phyloP scores from a whole-genome alignment of 2,329 filamentous ascomycete species.

The Xylaria sp. region DNA sequence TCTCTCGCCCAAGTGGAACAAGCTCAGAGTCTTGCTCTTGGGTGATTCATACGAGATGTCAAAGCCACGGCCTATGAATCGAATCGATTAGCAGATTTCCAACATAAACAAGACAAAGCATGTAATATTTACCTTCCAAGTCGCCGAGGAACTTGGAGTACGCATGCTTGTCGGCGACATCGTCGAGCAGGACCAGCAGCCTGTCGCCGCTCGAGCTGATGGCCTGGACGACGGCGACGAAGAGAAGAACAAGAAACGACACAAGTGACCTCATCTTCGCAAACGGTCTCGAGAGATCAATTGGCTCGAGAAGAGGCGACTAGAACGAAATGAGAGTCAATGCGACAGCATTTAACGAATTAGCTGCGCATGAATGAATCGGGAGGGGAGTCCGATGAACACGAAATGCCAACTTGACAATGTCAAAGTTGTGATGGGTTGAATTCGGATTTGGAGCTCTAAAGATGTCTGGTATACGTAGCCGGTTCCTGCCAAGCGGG shows the following conservation, averaged over 20 bases:
- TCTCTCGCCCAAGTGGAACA: constrained; percentile 83
- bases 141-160: constrained; percentile 80
- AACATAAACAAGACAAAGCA: neutral
- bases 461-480: constrained; percentile 29
- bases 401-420: neutral
- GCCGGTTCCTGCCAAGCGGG: constrained; percentile 30
- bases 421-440: neutral
- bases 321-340: constrained; percentile 12
- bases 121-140: constrained; percentile 53
- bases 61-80: constrained; percentile 68
- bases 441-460: too few species aligned
- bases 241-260: constrained; percentile 62
- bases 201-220: constrained; percentile 73
- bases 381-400: neutral
- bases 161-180: constrained; percentile 69
- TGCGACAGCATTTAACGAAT: constrained; percentile 17
- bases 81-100: constrained; percentile 9
- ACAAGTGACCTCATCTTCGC: constrained; percentile 68
- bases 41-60: constrained; percentile 75
- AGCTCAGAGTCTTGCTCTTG: constrained; percentile 67
- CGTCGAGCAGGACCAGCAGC: constrained; percentile 81
- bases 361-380: constrained; percentile 25
- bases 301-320: constrained; percentile 11
- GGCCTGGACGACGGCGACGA: constrained; percentile 64
- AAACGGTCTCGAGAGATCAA: constrained; percentile 14